phyloP scores from a whole-genome alignment of 306 rosid species.

The Vigna radiata region DNA sequence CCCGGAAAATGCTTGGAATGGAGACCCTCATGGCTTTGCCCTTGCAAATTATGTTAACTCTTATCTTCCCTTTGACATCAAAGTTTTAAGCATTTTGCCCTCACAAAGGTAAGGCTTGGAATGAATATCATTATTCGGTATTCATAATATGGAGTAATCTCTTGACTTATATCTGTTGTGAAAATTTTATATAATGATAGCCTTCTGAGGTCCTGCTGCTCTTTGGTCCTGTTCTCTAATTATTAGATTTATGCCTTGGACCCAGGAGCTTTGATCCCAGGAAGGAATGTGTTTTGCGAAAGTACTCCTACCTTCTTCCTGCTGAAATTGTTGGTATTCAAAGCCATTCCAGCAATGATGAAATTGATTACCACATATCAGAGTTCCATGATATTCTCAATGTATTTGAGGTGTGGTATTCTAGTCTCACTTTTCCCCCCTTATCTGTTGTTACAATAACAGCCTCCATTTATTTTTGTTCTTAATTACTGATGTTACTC shows the following conservation, averaged over 20 bases:
- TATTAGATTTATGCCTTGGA: constrained; percentile 27
- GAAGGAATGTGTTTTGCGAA: constrained; percentile 78
- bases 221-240: constrained; percentile 25
- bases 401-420: constrained; percentile 68
- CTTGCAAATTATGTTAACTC: constrained; percentile 70
- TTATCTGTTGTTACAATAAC: constrained; percentile 7
- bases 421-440: neutral
- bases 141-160: constrained; percentile 2
- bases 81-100: constrained; percentile 78
- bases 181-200: constrained; percentile 6
- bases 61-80: constrained; percentile 76
- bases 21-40: constrained; percentile 73
- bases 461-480: constrained; percentile 26
- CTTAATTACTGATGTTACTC: constrained; percentile 6
- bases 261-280: constrained; percentile 90
- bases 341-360: constrained; percentile 57
- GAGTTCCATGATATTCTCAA: constrained; percentile 79
- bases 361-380: constrained; percentile 70
- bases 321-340: constrained; percentile 82
- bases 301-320: constrained; percentile 85
- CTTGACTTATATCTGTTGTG: neutral
- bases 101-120: constrained; percentile 70
- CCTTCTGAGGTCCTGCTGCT: constrained; percentile 19
- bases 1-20: constrained; percentile 73
- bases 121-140: constrained; percentile 19